Evolutionary conservation across 371 early-diverging fungal genomes (phyloP).

Genomic region (Paraphysoderma sedebokerense): DNA sequence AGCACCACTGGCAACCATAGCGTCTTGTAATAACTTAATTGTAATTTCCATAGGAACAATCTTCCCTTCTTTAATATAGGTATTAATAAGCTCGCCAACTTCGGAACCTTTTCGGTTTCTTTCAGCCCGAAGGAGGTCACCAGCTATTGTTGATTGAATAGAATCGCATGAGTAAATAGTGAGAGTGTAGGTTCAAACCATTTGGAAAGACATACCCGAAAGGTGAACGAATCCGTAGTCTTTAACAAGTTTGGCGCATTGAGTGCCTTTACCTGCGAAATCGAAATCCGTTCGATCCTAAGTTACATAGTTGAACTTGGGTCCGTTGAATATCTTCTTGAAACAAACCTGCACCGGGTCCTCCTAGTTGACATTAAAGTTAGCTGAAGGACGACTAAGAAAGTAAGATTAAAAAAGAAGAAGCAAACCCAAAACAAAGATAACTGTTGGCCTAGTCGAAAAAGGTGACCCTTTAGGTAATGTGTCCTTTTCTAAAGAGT

Average conservation of each 20-base stretch:
- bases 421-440: conserved; percentile 50
- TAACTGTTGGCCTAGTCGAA: conserved; percentile 20
- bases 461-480: neutral
- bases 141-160: conserved; percentile 35
- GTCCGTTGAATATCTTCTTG: neutral
- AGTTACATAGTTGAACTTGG: neutral
- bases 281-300: neutral
- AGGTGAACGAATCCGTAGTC: conserved; percentile 89
- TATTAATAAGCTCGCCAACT: conserved; percentile 75
- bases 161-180: neutral
- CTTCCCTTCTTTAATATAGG: conserved; percentile 76
- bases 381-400: neutral
- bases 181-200: neutral
- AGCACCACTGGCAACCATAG: conserved; percentile 49
- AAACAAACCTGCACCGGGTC: conserved; percentile 73
- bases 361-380: conserved; percentile 22
- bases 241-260: conserved; percentile 55
- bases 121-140: conserved; percentile 87
- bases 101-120: conserved; percentile 64
- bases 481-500: too few relatives aligned
- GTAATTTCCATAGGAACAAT: conserved; percentile 94
- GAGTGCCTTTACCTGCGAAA: conserved; percentile 80
- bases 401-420: neutral
- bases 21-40: conserved; percentile 67
- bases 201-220: conserved; percentile 35